Evolutionary conservation across 441 rosid species (phyloP).

Genomic region (Populus hybrid): DNA sequence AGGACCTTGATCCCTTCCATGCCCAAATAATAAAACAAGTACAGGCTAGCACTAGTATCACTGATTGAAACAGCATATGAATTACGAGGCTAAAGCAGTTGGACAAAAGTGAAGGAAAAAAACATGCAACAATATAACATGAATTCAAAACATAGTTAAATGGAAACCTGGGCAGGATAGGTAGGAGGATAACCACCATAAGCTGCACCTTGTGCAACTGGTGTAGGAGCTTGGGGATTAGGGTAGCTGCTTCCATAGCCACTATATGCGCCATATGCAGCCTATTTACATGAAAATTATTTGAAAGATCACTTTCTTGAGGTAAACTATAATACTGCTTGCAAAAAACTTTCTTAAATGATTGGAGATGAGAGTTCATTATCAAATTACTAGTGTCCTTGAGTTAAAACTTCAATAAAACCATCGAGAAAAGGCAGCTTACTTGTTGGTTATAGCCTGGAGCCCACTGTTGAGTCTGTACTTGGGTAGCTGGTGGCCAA

Average conservation of each 20-base stretch:
- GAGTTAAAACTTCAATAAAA: background rate
- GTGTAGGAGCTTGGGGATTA: conserved; percentile 56
- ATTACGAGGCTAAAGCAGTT: background rate
- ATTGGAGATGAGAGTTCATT: background rate
- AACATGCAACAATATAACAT: background rate
- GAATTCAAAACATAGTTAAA: background rate
- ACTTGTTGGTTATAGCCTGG: no score
- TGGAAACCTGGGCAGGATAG: conserved; percentile 74
- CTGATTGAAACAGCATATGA: background rate
- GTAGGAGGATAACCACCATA: conserved; percentile 81
- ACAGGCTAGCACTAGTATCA: background rate
- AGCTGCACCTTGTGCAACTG: conserved; percentile 63
- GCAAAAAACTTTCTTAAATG: background rate
- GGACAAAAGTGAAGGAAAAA: background rate
- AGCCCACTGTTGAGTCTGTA: conserved; percentile 49
- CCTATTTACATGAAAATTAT: conserved; percentile 33
- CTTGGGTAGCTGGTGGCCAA: conserved; percentile 78
- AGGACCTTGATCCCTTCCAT: background rate
- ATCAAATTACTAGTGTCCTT: background rate
- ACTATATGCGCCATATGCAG: conserved; percentile 70
- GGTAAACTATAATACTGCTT: background rate
- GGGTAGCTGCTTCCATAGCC: conserved; percentile 67
- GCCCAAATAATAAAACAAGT: background rate
- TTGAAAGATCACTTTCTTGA: background rate
- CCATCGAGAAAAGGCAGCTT: background rate